Conservation (phyloP, 192 early-diverging fungal species). For the Backusella westeae region DNA sequence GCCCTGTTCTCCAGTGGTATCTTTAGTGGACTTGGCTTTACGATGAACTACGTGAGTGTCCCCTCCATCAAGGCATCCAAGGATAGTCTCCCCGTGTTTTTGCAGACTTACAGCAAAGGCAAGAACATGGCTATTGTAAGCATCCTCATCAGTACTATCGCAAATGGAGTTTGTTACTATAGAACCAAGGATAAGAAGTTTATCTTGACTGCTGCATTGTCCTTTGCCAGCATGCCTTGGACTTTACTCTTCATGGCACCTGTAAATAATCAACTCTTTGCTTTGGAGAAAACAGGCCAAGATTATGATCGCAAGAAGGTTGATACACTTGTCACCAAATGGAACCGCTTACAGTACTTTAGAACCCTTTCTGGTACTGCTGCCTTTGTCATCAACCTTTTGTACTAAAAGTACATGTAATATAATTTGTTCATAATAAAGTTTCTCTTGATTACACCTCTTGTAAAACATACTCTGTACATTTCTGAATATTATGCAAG, state of each 20-base stretch:
- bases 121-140: not conserved
- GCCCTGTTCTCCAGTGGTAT: not conserved
- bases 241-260: conserved; percentile 7
- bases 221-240: not conserved
- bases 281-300: not conserved
- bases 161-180: conserved; percentile 11
- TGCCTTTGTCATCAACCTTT: conserved; percentile 9
- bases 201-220: not conserved
- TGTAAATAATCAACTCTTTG: conserved; percentile 12
- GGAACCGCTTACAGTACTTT: conserved; percentile 3
- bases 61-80: conserved; percentile 5
- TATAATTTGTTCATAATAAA: too few relatives aligned
- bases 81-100: conserved; percentile 4
- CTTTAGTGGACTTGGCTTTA: not conserved
- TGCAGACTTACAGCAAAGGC: not conserved
- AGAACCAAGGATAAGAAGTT: not conserved
- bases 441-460: too few relatives aligned
- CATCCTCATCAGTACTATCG: not conserved
- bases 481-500: too few relatives aligned
- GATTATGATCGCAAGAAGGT: conserved; percentile 10
- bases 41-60: conserved; percentile 1
- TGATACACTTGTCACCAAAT: not conserved
- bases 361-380: conserved; percentile 9
- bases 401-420: not conserved
- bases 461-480: too few relatives aligned